phyloP scores from a whole-genome alignment of 208 protist species.

The Angomonas desouzai region DNA sequence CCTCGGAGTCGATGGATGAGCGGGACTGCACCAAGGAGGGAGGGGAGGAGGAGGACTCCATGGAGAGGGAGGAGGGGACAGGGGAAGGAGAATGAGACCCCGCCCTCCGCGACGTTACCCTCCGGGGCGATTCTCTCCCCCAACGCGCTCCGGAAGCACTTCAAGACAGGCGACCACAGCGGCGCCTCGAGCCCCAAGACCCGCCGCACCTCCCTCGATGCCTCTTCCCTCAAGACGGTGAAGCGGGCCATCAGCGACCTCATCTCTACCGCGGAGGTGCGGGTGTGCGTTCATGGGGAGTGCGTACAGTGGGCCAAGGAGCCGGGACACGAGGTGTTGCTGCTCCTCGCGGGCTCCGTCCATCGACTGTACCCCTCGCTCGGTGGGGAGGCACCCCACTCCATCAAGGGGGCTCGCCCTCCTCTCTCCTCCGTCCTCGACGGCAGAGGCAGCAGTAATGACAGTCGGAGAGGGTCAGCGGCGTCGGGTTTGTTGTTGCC shows the following conservation, averaged over 20 bases:
- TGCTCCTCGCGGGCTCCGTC: conserved; percentile 50
- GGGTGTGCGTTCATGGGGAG: conserved; percentile 43
- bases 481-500: background rate
- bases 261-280: conserved; percentile 12
- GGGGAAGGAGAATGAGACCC: background rate
- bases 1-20: background rate
- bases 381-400: background rate
- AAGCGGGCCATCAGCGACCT: conserved; percentile 2
- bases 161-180: background rate
- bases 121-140: conserved; percentile 1
- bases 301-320: conserved; percentile 60
- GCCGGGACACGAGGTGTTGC: conserved; percentile 55
- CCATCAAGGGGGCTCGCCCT: background rate
- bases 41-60: background rate
- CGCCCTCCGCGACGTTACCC: background rate
- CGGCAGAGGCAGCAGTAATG: background rate
- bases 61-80: background rate
- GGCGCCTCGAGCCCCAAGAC: background rate
- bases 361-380: conserved; percentile 8
- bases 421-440: background rate
- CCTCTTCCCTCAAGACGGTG: background rate
- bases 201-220: background rate
- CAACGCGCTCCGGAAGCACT: background rate
- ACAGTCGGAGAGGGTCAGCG: background rate
- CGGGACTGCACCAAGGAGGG: background rate